Base-by-base conservation (phyloP, 2,329 filamentous ascomycete species). In the Penicillium polonicum region DNA sequence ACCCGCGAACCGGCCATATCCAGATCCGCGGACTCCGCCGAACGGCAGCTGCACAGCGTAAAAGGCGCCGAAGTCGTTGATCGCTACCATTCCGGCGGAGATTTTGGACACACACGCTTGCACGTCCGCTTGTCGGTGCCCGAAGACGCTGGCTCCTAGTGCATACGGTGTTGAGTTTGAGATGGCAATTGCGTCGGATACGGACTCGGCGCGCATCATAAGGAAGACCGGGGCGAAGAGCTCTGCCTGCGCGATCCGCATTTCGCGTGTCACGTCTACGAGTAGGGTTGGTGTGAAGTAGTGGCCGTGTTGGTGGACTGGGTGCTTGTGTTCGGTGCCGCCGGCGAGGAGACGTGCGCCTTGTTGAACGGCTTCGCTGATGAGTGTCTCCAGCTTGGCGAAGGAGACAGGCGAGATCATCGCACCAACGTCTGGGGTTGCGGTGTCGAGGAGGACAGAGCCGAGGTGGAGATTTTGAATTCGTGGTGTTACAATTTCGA, bases 11-110 rank as follows among this genome's bases (percentile, higher is more conserved):
- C 93, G 83, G 1, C 94, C 94, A 73, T 97, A 97, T 0, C 90
- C 94, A 25, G 90, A 95, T 1, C 92, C 93, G 57, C 85, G 86
- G n/a, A 90, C 86, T 53, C 92, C 94, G 38, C 94, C 94, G 75
- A 99, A 99, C 0, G 94, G 94, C 39, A 99, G 78, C 76, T 96
- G 92, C 8, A 96, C 92, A 52, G 93, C 91, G 72, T 99, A 99
- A 74, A 87, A 97, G 29, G 87, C 88, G 21, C 88, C 94, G 70
- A 99, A 99, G 78, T 99, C 94, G 73, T 99, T 99, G 65, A 99
- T 85, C 25, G 91, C 87, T 0, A 97, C 90, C 89, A 96, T 97
- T 44, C 94, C 94, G 0, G 89, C 87, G 61, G 88, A 85, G 51
- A 97, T 82, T 25, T 85, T 84, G 21, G 76, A 76, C 1, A 93